Evolutionary conservation across 768 basidiomycete species (phyloP).

Genomic region (Symmetrospora coprosmae): DNA sequence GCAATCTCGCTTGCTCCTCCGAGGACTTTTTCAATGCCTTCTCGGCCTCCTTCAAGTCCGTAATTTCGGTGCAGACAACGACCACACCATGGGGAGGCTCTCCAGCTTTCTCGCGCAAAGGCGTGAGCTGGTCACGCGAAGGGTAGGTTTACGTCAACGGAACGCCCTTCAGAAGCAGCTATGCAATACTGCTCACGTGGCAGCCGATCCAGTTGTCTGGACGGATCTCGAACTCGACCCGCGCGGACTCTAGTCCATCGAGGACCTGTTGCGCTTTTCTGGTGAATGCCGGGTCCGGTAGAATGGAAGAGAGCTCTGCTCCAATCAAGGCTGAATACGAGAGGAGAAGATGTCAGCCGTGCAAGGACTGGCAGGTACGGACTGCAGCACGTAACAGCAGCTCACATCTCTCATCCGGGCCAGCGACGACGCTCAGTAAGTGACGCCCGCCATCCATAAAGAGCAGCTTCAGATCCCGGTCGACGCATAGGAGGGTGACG

Average conservation of each 20-base stretch:
- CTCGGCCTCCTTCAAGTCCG: conserved; percentile 21
- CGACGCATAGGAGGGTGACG: background rate
- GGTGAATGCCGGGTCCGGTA: background rate
- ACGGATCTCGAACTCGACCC: background rate
- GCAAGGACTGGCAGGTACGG: no score
- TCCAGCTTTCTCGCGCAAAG: conserved; percentile 12
- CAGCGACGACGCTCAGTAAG: no score
- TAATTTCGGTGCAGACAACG: conserved; percentile 22
- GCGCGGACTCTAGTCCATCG: background rate
- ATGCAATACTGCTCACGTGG: background rate
- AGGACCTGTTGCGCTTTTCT: background rate
- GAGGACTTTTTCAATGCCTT: background rate
- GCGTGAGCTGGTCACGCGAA: background rate
- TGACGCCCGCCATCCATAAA: conserved; percentile 56
- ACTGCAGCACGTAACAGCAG: no score
- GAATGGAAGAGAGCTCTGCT: no score
- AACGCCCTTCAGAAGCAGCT: no score
- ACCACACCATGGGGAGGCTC: conserved; percentile 18
- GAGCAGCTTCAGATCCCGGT: background rate
- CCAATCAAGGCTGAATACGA: no score
- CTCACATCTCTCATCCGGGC: no score
- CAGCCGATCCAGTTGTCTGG: background rate
- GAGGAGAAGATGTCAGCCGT: no score
- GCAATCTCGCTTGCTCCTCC: conserved; percentile 11
- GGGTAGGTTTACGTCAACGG: no score